Evolutionary conservation across 495 filamentous ascomycete genomes (phyloP), one percentile per base, ranked within the genome.

Genomic region (Neurospora sp.): DNA sequence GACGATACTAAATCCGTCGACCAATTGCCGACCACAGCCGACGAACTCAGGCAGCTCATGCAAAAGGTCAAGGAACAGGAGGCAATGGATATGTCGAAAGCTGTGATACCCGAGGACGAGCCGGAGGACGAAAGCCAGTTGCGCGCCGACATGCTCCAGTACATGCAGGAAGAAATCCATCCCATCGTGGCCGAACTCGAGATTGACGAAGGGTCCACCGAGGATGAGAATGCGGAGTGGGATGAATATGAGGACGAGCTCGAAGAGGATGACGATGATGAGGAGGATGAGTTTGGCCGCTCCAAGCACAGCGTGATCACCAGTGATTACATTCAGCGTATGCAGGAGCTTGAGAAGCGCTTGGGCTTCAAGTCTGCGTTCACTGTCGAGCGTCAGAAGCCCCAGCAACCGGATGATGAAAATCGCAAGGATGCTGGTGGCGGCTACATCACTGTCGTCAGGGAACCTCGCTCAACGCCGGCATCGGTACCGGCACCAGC

Each of bases 121-220:
- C 88, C 92, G 0, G 80, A 85, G 4, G 94, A 97, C 74, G 94
- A 97, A 78, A 90, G 92, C 11, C 84, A 84, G n/a, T 81, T 97
- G 3, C 92, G 96, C 12, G 88, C 91, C 71, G 89, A 98, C 75
- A 98, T 99, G 96, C 82, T 98, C n/a, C 85, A 92, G 73, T 98
- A 98, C 76, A 90, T 90, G 68, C 88, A 96, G 80, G 84, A 81
- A 31, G 94, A 97, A 75, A 89, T 99, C 71, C 93, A 93, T 1
- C 88, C 92, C 35, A 91, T 99, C 3, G 95, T 99, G 8, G 95
- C 95, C n/a, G 94, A 98, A 82, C 85, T 99, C 40, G 88, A 96
- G 72, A 78, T 99, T 14, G 93, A 97, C 68, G 92, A 94, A 40
- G 88, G 87, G 37, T 82, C 84, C n/a, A 84, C 80, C 41, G 83